These are phyloP conservation scores for Leucosporidium yakuticum DNA, from an alignment of 768 basidiomycete species.

Conservation along the genomic window DNA sequence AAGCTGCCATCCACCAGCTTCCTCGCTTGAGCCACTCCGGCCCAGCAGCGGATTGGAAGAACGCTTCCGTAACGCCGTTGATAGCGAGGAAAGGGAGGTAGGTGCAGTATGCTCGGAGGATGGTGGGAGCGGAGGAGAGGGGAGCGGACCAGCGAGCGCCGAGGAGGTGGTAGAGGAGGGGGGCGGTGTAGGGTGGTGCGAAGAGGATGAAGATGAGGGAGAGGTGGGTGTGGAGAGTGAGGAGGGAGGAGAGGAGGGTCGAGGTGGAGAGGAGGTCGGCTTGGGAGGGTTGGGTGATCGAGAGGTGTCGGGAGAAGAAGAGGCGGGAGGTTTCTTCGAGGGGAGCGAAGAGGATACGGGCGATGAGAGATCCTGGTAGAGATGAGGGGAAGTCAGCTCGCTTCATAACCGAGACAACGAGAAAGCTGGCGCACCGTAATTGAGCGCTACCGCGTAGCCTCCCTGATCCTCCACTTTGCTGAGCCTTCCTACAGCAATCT, in stretches of 20 bases:
- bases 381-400: not conserved
- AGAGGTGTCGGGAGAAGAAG: conserved; percentile 68
- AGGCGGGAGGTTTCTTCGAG: conserved; percentile 87
- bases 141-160: conserved; percentile 55
- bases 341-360: conserved; percentile 88
- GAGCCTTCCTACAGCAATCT: conserved; percentile 75
- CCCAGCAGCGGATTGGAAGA: conserved; percentile 70
- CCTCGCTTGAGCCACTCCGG: conserved; percentile 63
- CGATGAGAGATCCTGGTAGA: conserved; percentile 72
- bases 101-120: conserved; percentile 73
- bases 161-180: conserved; percentile 67
- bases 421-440: conserved; percentile 64
- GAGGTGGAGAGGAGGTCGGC: conserved; percentile 7
- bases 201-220: conserved; percentile 56
- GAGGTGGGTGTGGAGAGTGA: conserved; percentile 53
- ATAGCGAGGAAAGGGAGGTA: conserved; percentile 84
- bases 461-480: conserved; percentile 83
- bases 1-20: conserved; percentile 67
- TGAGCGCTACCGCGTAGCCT: conserved; percentile 89
- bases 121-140: conserved; percentile 64
- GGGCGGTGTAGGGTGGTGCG: conserved; percentile 63
- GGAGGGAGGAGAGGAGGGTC: conserved; percentile 55
- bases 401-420: not conserved
- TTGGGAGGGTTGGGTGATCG: conserved; percentile 1
- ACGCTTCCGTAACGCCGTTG: conserved; percentile 89